Percentiles rank a stretch among this genome's conserved stretches.
Conservation (phyloP, 2,329 filamentous ascomycete species). For the Penicillium nordicum region DNA sequence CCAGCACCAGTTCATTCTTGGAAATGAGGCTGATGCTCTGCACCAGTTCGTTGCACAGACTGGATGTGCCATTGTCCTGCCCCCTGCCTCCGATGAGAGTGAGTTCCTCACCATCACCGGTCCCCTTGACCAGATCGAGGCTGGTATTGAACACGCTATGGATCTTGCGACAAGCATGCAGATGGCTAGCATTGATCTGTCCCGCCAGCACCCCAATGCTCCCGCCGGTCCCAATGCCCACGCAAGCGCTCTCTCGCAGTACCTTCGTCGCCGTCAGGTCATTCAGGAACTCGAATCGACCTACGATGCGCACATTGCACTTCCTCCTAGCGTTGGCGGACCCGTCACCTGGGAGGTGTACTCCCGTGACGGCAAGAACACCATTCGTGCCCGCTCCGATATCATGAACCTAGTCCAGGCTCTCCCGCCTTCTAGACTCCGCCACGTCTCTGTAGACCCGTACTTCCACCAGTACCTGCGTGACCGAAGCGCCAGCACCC, state of each 20-base stretch:
- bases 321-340: slow-evolving; percentile 63
- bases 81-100: slow-evolving; percentile 69
- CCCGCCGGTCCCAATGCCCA: slow-evolving; percentile 71
- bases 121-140: slow-evolving; percentile 67
- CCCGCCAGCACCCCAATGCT: slow-evolving; percentile 71
- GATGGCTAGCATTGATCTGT: slow-evolving; percentile 76
- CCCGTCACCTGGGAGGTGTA: slow-evolving; percentile 84
- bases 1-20: slow-evolving; percentile 92
- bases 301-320: slow-evolving; percentile 83
- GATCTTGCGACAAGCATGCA: slow-evolving; percentile 85
- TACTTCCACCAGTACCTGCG: slow-evolving; percentile 50
- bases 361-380: slow-evolving; percentile 78
- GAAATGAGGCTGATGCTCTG: slow-evolving; percentile 72
- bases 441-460: slow-evolving; percentile 46
- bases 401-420: slow-evolving; percentile 50
- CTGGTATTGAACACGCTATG: slow-evolving; percentile 78
- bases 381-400: slow-evolving; percentile 48
- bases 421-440: slow-evolving; percentile 46
- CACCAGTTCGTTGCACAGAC: slow-evolving; percentile 88
- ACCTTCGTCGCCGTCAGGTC: slow-evolving; percentile 76
- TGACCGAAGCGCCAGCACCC: slow-evolving; percentile 35
- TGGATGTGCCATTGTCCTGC: slow-evolving; percentile 83
- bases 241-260: slow-evolving; percentile 81
- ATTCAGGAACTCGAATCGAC: slow-evolving; percentile 76
- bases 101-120: slow-evolving; percentile 84